phyloP scores from a whole-genome alignment of 768 basidiomycete species.

The Imleria badia region DNA sequence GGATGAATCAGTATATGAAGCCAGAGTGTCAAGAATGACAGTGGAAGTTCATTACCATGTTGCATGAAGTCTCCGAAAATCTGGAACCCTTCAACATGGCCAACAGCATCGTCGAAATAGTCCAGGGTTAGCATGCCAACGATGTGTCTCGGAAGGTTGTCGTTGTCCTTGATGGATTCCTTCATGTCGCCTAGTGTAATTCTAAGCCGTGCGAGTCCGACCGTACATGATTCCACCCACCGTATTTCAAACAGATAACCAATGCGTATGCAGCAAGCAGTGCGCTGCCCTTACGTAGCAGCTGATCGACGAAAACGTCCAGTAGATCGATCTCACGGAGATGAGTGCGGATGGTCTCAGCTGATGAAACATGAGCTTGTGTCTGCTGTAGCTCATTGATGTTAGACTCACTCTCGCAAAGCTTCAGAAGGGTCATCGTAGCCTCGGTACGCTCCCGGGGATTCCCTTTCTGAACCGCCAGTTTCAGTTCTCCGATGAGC shows the following conservation, averaged over 20 bases:
- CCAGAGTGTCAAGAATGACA: neutral
- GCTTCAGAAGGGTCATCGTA: neutral
- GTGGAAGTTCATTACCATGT: slow-evolving; percentile 10
- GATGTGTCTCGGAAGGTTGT: slow-evolving; percentile 8
- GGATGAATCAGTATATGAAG: neutral
- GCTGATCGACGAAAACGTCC: slow-evolving; percentile 8
- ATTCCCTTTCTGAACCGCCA: neutral
- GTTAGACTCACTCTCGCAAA: no score
- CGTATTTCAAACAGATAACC: slow-evolving; percentile 9
- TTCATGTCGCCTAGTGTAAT: slow-evolving; percentile 14
- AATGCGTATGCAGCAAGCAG: slow-evolving; percentile 23
- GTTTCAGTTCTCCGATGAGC: neutral
- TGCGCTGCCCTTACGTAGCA: slow-evolving; percentile 7
- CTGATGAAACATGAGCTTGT: slow-evolving; percentile 7
- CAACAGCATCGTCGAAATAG: slow-evolving; percentile 22
- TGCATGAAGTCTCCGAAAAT: slow-evolving; percentile 21
- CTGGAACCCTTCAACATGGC: slow-evolving; percentile 22
- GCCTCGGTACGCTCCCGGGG: neutral
- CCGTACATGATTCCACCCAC: slow-evolving; percentile 1
- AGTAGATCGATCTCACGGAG: slow-evolving; percentile 5
- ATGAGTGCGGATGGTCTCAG: neutral
- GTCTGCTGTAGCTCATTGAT: neutral
- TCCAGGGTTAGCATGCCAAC: slow-evolving; percentile 21
- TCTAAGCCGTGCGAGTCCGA: neutral
- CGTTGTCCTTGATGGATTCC: slow-evolving; percentile 2